These are phyloP conservation scores for Sporothrix phasma DNA, from an alignment of 2,329 filamentous ascomycete species.

Conservation along the genomic window DNA sequence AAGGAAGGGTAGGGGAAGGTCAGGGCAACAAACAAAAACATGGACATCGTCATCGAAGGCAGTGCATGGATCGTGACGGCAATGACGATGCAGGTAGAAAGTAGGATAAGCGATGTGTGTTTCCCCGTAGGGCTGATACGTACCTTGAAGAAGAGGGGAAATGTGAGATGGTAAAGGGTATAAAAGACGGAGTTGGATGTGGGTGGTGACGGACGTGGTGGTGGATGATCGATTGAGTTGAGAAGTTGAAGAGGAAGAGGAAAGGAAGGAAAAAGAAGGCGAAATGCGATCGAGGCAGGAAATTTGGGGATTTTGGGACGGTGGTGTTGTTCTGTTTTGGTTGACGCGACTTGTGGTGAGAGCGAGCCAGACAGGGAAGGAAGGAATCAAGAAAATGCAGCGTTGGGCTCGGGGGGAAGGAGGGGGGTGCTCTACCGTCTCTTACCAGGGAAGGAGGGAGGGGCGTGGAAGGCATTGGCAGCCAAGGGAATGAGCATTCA, in stretches of 20 bases:
- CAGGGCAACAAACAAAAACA: neutral
- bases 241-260: neutral
- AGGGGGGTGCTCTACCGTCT: neutral
- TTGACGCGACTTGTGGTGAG: conserved; percentile 15
- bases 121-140: conserved; percentile 3
- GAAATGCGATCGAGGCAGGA: conserved; percentile 13
- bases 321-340: conserved; percentile 12
- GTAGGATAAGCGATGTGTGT: neutral
- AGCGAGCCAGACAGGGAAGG: neutral
- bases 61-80: neutral
- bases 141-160: neutral
- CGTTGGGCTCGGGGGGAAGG: neutral
- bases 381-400: conserved; percentile 3
- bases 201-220: neutral
- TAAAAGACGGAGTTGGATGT: neutral
- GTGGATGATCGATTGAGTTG: conserved; percentile 5
- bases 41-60: neutral
- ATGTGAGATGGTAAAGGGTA: neutral
- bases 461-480: conserved; percentile 3
- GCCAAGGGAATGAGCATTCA: neutral
- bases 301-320: conserved; percentile 10
- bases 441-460: neutral
- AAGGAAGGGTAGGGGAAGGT: neutral
- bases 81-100: neutral
- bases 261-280: neutral